Base-by-base conservation (phyloP, 2,329 filamentous ascomycete genomes). In the Aspergillus flavus region DNA sequence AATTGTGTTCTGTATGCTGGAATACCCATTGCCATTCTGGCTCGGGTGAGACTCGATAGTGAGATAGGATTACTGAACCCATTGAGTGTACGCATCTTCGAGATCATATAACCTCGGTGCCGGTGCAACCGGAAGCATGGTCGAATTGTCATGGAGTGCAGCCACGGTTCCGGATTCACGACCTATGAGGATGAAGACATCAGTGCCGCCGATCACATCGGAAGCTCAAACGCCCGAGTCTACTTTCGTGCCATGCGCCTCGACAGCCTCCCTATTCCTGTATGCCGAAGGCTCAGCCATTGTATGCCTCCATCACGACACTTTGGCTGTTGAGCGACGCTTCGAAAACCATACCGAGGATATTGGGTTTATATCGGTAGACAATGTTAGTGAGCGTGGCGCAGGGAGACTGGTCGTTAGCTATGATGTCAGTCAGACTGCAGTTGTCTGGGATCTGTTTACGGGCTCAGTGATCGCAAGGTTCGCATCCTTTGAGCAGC, bases 391-490 rank as follows among this genome's bases (percentile, higher is more conserved):
- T 77, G 94, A 97, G 69, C 83, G 88, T 64, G 94, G 94, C 3
- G 89, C 90, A 0, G 95, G 94, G 32, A 86, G 94, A 66, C 81
- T 96, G 64, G 93, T 96, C 2, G 92, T 97, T 65, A 98, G 93
- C 80, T 97, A 97, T 73, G 95, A 99, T 82, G 87, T 87, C 21
- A 90, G 92, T 43, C 92, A 94, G 77, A 97, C 92, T 1, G 93
- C 94, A 4, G 97, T 98, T 74, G 92, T 98, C 9, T 99, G 95
- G 95, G 94, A 99, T 79, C 84, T 97, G 64, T 88, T 96, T 81
- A 96, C 93, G 0, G 95, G 95, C 56, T 89, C 93, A 64, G 93
- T 97, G 78, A 86, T 97, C 63, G 89, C 94, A 45, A 87, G 94
- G n/a, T 98, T 98, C 80, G 89, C 90, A 28, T 95, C 94, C 0